Conservation (phyloP, 208 protist genomes). For the Leishmania major region DNA sequence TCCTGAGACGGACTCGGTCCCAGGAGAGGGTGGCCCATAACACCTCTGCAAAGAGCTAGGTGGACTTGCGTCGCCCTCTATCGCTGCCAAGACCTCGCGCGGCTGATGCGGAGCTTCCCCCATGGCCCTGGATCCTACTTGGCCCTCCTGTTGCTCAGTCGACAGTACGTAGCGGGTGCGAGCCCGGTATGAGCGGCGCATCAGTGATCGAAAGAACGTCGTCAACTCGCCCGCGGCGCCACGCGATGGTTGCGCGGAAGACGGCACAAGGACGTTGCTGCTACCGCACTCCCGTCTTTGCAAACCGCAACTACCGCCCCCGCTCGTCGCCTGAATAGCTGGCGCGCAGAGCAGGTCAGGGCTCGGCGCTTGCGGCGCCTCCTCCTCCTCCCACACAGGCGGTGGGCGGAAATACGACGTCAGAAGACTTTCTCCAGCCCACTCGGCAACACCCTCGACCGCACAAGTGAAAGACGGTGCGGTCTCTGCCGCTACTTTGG, state of each 20-base stretch:
- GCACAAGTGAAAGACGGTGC: neutral
- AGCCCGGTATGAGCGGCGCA: neutral
- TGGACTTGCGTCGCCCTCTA: neutral
- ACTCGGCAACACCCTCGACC: constrained; percentile 18
- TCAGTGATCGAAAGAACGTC: neutral
- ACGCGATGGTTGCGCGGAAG: neutral
- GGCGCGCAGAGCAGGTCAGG: neutral
- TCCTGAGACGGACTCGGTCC: neutral
- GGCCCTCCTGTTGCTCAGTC: neutral
- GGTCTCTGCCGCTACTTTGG: neutral
- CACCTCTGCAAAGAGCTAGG: neutral
- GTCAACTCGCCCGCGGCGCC: neutral
- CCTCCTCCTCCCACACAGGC: constrained; percentile 29
- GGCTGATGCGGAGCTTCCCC: neutral
- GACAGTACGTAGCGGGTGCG: neutral
- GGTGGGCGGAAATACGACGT: constrained; percentile 22
- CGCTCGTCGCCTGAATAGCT: neutral
- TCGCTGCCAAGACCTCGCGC: neutral
- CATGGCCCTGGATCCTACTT: neutral
- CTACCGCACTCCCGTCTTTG: neutral
- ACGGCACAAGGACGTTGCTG: neutral
- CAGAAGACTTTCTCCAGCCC: constrained; percentile 6
- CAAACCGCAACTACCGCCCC: neutral
- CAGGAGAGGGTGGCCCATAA: neutral
- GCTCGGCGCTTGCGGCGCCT: neutral